A percentile compares a stretch with the other conserved stretches of the same genome.
phyloP scores from a whole-genome alignment of 306 rosid species.

The Leucaena leucocephala region DNA sequence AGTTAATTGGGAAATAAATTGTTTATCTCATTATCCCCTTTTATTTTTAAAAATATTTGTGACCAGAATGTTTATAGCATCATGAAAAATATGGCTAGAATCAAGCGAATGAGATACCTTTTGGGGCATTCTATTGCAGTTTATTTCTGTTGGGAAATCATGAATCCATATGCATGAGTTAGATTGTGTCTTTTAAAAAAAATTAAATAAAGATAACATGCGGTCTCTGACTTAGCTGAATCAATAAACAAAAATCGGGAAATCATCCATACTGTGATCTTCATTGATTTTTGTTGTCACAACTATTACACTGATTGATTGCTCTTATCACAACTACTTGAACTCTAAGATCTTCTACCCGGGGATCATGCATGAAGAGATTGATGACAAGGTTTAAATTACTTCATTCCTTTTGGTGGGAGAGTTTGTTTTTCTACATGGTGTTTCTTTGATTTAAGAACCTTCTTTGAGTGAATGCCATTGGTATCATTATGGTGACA shows the following conservation, averaged over 20 bases:
- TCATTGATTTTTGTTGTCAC: not conserved
- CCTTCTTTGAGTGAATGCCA: not conserved
- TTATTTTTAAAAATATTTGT: not conserved
- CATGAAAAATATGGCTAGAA: not conserved
- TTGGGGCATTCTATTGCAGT: not conserved
- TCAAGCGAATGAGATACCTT: not conserved
- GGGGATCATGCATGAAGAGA: not conserved
- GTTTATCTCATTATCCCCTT: not conserved
- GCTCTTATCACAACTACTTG: not conserved
- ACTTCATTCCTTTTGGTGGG: not conserved
- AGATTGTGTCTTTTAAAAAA: not conserved
- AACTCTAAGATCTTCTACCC: not conserved
- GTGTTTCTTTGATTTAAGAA: not conserved
- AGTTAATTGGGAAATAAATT: slow-evolving; percentile 6
- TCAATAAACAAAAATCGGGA: not conserved
- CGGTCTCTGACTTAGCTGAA: not conserved
- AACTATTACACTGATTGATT: not conserved
- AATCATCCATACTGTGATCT: not conserved
- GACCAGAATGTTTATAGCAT: not conserved
- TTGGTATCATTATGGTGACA: slow-evolving; percentile 1
- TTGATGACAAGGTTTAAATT: not conserved
- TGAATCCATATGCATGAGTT: not conserved
- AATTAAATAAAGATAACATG: not conserved
- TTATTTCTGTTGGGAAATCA: not conserved
- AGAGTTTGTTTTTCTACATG: not conserved